Percentiles rank a stretch among this genome's conserved stretches.
Conservation (phyloP, 75 land plant genomes). For the Selaginella moellendorffii region DNA sequence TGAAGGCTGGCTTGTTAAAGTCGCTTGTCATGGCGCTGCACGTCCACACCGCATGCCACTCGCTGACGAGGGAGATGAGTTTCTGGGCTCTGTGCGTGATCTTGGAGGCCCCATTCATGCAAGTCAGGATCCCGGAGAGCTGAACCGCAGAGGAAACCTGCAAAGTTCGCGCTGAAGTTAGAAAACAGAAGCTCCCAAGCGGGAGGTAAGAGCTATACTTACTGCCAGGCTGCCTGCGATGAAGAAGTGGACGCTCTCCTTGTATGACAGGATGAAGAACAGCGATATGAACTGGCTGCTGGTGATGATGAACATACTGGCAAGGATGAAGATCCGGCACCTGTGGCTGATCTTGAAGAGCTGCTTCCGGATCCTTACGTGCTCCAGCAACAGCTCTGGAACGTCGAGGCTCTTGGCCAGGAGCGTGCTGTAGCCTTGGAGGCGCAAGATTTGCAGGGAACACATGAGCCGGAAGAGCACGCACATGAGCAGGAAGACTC, state of each 20-base stretch:
- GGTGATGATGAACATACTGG: not conserved
- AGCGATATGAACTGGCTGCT: not conserved
- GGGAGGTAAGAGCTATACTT: conserved; percentile 1
- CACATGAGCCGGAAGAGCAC: conserved; percentile 8
- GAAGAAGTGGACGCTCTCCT: not conserved
- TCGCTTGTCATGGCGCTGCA: not conserved
- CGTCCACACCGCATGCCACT: not conserved
- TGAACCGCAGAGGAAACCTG: not conserved
- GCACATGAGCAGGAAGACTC: conserved; percentile 2
- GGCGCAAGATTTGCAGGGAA: not conserved
- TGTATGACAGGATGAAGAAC: not conserved
- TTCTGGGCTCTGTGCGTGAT: not conserved
- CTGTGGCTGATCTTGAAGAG: conserved; percentile 3
- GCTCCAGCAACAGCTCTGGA: not conserved
- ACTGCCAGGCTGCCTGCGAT: not conserved
- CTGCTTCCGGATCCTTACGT: not conserved
- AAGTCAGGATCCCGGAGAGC: not conserved
- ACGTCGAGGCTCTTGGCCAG: not conserved
- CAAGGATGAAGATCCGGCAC: not conserved
- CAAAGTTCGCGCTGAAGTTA: no score
- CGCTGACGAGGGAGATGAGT: not conserved
- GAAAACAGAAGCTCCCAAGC: no score
- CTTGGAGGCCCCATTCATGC: not conserved
- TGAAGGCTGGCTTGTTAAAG: not conserved
- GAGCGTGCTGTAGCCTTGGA: not conserved